Evolutionary conservation across 371 early-diverging fungal species (phyloP).

Genomic region (Rhizopus stolonifer): DNA sequence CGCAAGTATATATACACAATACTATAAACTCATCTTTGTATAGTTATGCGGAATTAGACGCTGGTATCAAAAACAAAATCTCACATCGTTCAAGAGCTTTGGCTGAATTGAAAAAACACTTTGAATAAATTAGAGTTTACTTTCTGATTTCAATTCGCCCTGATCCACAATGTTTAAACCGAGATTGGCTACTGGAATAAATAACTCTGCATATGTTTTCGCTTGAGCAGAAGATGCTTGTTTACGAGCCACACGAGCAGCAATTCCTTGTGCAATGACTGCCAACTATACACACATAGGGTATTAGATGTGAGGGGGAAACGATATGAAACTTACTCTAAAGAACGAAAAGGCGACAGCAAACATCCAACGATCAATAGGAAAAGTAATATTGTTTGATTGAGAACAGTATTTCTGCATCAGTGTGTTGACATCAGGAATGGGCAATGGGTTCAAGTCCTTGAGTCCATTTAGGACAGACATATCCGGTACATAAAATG

Average conservation of each 20-base stretch:
- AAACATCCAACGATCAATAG: slow-evolving; percentile 69
- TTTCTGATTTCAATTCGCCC: too few species aligned
- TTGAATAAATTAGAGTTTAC: too few species aligned
- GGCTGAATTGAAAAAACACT: slow-evolving; percentile 63
- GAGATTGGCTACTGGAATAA: too few species aligned
- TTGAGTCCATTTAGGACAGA: slow-evolving; percentile 39
- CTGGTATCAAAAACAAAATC: slow-evolving; percentile 81
- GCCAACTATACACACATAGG: too few species aligned
- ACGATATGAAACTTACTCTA: too few species aligned
- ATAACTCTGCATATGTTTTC: slow-evolving; percentile 54
- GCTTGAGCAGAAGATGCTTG: slow-evolving; percentile 87
- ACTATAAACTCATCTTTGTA: too few species aligned
- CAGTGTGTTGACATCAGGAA: slow-evolving; percentile 64
- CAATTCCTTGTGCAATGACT: slow-evolving; percentile 85
- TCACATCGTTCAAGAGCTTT: slow-evolving; percentile 87
- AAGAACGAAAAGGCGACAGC: slow-evolving; percentile 54
- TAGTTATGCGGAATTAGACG: slow-evolving; percentile 92
- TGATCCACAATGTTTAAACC: too few species aligned
- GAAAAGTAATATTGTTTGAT: slow-evolving; percentile 58
- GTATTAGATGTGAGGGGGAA: too few species aligned
- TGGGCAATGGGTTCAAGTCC: slow-evolving; percentile 46
- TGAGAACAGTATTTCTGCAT: slow-evolving; percentile 67
- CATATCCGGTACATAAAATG: slow-evolving; percentile 52
- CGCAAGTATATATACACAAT: slow-evolving; percentile 40
- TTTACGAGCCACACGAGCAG: slow-evolving; percentile 81